Evolutionary conservation across 257 asterid species (phyloP).

Genomic region (Asclepias syriaca): DNA sequence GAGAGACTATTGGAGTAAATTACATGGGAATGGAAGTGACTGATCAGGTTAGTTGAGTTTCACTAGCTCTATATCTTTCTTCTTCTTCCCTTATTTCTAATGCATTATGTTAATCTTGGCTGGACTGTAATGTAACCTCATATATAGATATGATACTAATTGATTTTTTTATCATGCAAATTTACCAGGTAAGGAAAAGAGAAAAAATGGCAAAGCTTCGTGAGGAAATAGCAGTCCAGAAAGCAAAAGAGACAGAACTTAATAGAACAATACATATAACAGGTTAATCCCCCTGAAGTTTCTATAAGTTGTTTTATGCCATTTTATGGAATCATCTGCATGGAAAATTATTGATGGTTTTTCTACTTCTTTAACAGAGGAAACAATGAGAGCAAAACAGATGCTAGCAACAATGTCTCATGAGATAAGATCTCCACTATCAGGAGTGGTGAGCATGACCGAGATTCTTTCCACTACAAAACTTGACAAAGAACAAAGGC

Average conservation of each 20-base stretch:
- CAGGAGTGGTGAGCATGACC: slow-evolving; percentile 92
- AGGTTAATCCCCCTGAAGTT: slow-evolving; percentile 31
- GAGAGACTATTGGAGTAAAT: slow-evolving; percentile 79
- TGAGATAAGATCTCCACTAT: slow-evolving; percentile 87
- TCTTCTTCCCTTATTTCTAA: background rate
- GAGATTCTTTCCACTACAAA: slow-evolving; percentile 77
- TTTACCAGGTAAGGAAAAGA: slow-evolving; percentile 60
- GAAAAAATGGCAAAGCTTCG: slow-evolving; percentile 85
- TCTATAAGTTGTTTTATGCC: background rate
- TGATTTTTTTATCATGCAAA: background rate
- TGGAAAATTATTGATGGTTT: slow-evolving; percentile 7
- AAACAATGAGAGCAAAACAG: slow-evolving; percentile 90
- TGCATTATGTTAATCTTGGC: background rate
- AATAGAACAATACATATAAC: slow-evolving; percentile 85
- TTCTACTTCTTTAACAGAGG: slow-evolving; percentile 46
- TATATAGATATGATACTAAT: no score
- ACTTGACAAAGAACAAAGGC: slow-evolving; percentile 75
- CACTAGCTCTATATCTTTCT: background rate
- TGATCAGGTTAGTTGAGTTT: slow-evolving; percentile 53
- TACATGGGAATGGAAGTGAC: slow-evolving; percentile 97
- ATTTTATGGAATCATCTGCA: slow-evolving; percentile 1
- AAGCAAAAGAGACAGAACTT: slow-evolving; percentile 90
- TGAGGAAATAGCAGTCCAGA: slow-evolving; percentile 90
- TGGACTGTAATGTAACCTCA: background rate
- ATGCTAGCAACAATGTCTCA: slow-evolving; percentile 98